Base-by-base conservation (phyloP, 1,139 yeast genomes). In the Lodderomyces parapsilosis region DNA sequence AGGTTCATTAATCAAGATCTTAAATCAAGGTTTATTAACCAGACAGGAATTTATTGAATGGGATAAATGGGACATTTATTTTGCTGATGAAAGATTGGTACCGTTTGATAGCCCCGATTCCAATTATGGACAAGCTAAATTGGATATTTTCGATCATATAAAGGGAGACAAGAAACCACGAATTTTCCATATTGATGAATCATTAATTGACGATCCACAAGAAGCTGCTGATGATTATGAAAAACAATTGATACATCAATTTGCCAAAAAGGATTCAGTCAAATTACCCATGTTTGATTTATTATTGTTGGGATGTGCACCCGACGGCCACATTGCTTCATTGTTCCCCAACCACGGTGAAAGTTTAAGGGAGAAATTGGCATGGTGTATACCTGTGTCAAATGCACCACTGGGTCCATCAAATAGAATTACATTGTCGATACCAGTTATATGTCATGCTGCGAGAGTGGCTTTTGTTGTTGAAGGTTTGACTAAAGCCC, bases 251-350 rank as follows among this genome's bases (percentile, higher is more conserved):
- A 86, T 93, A 49, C 80, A 78, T 57, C 94, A 93, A 42, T 93
- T 93, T 69, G 99, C 99, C n/a, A 88, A 86, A 46, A 91, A 93
- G 61, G 98, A 91, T 63, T 85, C 96, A 14, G 98, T 93, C 47
- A 90, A 91, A 65, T 75, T 91, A 50, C 99, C 99, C 46, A 83
- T 88, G 81, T 93, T 93, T 68, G 99, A 93, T 64, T 69, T 93
- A 48, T 77, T 93, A 50, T 71, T 93, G 51, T 74, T 93, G 49
- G 99, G 99, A 17, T 91, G 98, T 73, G 99, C 99, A 0, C 99
- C 99, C 3, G 99, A 93, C 63, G 99, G 99, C 22, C 99, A 93
- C 62, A 88, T 91, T 56, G 96, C 98, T 43, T 89, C 96, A 20
- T 76, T 93, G 47, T 93, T 93, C 72, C 99, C 99, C 14, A 86